phyloP scores from a whole-genome alignment of 1,284 basidiomycete genomes.

The Anthracocystis panici-leucophaei region DNA sequence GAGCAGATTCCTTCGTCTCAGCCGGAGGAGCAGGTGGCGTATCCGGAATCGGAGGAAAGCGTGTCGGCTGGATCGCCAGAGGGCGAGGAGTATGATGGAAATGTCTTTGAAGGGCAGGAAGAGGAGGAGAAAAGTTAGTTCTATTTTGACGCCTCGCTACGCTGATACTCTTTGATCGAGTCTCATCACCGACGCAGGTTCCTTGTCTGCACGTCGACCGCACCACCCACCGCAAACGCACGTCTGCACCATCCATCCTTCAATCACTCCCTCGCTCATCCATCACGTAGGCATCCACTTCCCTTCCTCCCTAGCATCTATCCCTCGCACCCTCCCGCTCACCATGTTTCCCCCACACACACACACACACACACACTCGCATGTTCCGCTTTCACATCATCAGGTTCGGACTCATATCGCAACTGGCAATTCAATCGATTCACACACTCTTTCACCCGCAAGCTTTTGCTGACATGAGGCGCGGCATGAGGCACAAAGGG shows the following conservation, averaged over 20 bases:
- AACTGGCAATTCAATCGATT: conserved; percentile 2
- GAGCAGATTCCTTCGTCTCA: conserved; percentile 46
- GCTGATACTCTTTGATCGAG: background rate
- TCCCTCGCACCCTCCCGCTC: background rate
- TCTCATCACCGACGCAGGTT: background rate
- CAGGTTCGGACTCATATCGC: conserved; percentile 3
- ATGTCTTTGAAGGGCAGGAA: conserved; percentile 1
- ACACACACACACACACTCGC: background rate
- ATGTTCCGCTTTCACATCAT: background rate
- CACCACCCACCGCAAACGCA: background rate
- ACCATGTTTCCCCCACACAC: background rate
- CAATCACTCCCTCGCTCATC: background rate
- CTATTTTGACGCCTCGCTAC: no score
- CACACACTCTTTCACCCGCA: background rate
- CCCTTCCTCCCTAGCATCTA: background rate
- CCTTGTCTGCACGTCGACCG: background rate
- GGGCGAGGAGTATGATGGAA: background rate
- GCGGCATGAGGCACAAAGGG: background rate
- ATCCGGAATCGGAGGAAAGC: conserved; percentile 37
- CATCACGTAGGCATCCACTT: background rate
- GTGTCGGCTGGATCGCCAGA: conserved; percentile 39
- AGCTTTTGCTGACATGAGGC: no score
- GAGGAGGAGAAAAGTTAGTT: background rate
- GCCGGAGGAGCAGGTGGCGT: conserved; percentile 29
- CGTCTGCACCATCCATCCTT: no score